Evolutionary conservation across 257 asterid species (phyloP), one percentile per base, ranked within the genome.

Genomic region (Paraleonurus japonicus): DNA sequence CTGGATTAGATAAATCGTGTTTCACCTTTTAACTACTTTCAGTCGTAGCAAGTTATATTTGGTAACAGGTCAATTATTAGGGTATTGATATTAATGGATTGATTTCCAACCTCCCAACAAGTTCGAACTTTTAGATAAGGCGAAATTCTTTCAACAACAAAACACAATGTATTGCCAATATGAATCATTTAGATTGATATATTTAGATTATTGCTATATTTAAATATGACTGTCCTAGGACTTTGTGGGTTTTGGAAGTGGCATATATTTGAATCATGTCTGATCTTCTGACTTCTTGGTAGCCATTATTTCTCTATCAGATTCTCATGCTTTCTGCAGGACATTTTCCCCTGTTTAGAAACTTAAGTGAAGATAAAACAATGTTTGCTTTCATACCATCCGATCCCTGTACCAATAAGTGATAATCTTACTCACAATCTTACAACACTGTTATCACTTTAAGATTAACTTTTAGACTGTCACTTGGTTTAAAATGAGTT

Each of bases 381-480:
- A 50, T 51, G 33, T 67, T 51, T 10, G 8, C 62, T 17, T 67
- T 1, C 47, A 67, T 27, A 50, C 72, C 15, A 69, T 33, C 39
- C 13, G 66, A 55, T 8, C 66, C 65, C 33, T 35, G 23, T 43
- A 13, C 2, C 19, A 43, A 3, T 48, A 16, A 26, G 33, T 67
- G 61, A 67, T 43, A 10, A 32, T 67, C 17, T 47, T 66, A 1
- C 61, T 67, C 71, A 48, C 54, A 41, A 16, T 67, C 61, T 17
- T 4, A 28, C 48, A 50, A 12, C 39, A 28, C 16, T 55, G 54
- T 33, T 60, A 17, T 70, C 59, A 69, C 24, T 69, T 53, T 30
- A 55, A 58, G 30, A 15, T 54, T 17, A 2, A 20, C 3, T 23
- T 57, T 23, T 15, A 57, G 26, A 55, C 66, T 15, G 28, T 15